phyloP scores from a whole-genome alignment of 257 asterid genomes.

The Misopates orontium region DNA sequence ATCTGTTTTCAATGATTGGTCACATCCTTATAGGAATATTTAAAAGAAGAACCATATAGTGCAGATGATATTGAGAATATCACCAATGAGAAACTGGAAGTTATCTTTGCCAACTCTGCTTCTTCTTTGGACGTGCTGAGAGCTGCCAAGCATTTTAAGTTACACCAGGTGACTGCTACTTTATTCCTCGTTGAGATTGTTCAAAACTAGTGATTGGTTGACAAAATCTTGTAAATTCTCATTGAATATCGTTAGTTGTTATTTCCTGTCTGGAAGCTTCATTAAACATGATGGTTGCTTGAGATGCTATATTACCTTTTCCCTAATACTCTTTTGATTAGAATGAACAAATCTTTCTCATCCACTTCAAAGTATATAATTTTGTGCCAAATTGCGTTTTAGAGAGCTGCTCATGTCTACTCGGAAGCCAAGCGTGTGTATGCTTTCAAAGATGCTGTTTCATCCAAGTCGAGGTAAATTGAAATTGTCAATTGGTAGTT shows the following conservation, averaged over 20 bases:
- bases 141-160: slow-evolving; percentile 78
- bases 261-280: too few species aligned
- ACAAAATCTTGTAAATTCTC: too few species aligned
- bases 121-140: slow-evolving; percentile 81
- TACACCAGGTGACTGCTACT: slow-evolving; percentile 65
- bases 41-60: slow-evolving; percentile 77
- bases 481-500: too few species aligned
- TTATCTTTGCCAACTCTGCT: slow-evolving; percentile 69
- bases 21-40: slow-evolving; percentile 50
- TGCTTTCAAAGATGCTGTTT: slow-evolving; percentile 80
- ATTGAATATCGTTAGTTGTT: too few species aligned
- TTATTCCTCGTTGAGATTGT: too few species aligned
- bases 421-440: slow-evolving; percentile 93
- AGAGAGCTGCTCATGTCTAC: slow-evolving; percentile 95
- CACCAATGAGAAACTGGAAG: slow-evolving; percentile 52
- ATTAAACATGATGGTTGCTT: too few species aligned
- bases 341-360: background rate
- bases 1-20: too few species aligned
- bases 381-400: slow-evolving; percentile 14
- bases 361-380: too few species aligned
- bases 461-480: slow-evolving; percentile 63
- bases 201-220: too few species aligned
- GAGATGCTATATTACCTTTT: too few species aligned
- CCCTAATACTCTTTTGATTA: background rate
- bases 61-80: slow-evolving; percentile 73